Evolutionary conservation across 2,329 filamentous ascomycete genomes (phyloP), one percentile per base, ranked within the genome.

Genomic region (Paecilomyces sp.): DNA sequence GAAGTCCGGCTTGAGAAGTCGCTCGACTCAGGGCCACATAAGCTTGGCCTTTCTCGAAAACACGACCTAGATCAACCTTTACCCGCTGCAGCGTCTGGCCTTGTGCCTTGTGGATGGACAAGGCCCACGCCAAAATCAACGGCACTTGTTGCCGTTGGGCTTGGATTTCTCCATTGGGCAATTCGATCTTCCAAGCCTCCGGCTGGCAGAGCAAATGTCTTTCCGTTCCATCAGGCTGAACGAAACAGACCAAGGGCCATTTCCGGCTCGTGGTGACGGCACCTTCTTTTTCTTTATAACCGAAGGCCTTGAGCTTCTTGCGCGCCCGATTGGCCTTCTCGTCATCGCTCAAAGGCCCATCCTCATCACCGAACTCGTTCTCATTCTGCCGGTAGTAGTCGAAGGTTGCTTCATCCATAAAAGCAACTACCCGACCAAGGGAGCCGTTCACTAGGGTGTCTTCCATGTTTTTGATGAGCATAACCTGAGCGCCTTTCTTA

Each of bases 381-480:
- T 88, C 85, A 63, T 87, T 80, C 24, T 81, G 76, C 30, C 80
- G 78, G 67, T 85, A 86, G 52, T 79, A 72, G 57, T 83, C 83
- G 64, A 87, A 89, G 30, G 80, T 83, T 52, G 79, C 77, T 64
- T 88, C 85, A 57, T 81, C 85, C 88, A 92, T 92, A 74, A 96
- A 96, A 5, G 83, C 85, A 12, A 88, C 82, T 3, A 99, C 89
- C 62, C 89, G 92, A 25, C 94, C 94, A 9, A 99, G 81, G 0
- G 93, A 96, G 3, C 94, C 94, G 70, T 99, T 99, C 66, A 97
- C 94, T 0, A 99, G 82, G 0, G 85, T 88, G 47, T 96, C 91
- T 70, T 99, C 94, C 77, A 97, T 88, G 68, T 99, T 99, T 75
- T 99, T 99, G 81, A 99, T 97, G n/a, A 99, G 80, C 94, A 99